phyloP scores from a whole-genome alignment of 345 rosid species.

The Boechera divaricarpa region DNA sequence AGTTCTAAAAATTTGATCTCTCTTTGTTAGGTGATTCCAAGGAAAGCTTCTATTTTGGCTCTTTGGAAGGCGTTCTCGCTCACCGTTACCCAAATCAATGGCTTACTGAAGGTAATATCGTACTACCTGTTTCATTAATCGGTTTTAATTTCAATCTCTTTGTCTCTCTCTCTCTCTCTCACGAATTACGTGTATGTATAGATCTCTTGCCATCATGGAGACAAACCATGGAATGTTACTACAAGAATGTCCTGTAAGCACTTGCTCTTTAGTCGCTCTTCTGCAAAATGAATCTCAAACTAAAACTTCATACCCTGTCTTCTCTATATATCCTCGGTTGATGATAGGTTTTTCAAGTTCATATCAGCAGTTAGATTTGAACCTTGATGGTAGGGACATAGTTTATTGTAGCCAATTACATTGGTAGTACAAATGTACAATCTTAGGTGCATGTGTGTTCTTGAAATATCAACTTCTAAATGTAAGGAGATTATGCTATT shows the following conservation, averaged over 20 bases:
- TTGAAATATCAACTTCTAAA: background rate
- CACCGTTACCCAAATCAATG: constrained; percentile 65
- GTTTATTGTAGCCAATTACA: background rate
- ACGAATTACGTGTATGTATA: constrained; percentile 44
- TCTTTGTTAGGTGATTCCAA: constrained; percentile 71
- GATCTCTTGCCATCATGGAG: constrained; percentile 82
- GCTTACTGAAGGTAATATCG: constrained; percentile 67
- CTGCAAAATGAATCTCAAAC: background rate
- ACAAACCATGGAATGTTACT: constrained; percentile 65
- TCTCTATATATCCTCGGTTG: background rate
- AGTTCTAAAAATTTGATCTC: background rate
- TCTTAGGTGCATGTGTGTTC: background rate
- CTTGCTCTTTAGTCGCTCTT: background rate
- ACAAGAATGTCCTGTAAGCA: constrained; percentile 62
- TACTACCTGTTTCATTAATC: background rate
- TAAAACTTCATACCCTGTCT: background rate
- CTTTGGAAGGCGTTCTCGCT: constrained; percentile 49
- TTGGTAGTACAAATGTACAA: background rate
- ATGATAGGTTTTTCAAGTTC: background rate
- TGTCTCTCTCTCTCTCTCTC: background rate
- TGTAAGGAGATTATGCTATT: background rate
- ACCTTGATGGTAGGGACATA: background rate
- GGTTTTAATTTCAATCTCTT: background rate
- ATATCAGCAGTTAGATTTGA: constrained; percentile 5
- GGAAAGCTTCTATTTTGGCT: constrained; percentile 79